Evolutionary conservation across 495 filamentous ascomycete species (phyloP), one percentile per base, ranked within the genome.

Genomic region (Xylona heveae): DNA sequence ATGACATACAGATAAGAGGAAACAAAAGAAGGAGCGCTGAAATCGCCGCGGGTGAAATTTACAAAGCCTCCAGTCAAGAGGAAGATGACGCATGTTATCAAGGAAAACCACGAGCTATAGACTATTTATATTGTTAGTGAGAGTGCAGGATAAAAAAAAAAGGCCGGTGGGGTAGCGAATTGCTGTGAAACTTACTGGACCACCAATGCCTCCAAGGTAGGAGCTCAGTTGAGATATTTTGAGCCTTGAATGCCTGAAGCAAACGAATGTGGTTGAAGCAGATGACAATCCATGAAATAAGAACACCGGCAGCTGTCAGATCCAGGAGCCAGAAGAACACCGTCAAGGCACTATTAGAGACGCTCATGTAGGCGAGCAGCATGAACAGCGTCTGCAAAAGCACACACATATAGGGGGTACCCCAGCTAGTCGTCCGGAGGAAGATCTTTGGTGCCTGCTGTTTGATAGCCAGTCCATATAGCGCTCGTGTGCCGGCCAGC

Each of bases 311-410:
- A 0, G 67, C 57, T 0, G 62, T 66, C 39, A 74, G 35, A 22
- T 61, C 53, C 4, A 71, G 57, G 16, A 75, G 48, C 68, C 67
- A 75, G 39, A 48, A 62, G 44, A 75, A 74, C 3, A 68, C 70
- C 0, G 58, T 63, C 24, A 66, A 46, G 1, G 66, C 69, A n/a
- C 50, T 47, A 7, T 59, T 55, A 5, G 59, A 62, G 4, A 72
- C 49, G 33, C 57, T 65, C 52, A 74, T 62, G 36, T 67, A 74
- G 19, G 64, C 62, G n/a, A 74, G 45, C 7, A 59, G 51, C 38
- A 64, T 61, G 42, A 70, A 66, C 6, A 48, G 48, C 0, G 58
- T 45, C 31, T 66, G 65, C 23, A 66, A 37, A 5, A 55, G 26
- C 1, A 70, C 63, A 38, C 65, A 70, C 39, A 58, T 54, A 33